Evolutionary conservation across 2,329 filamentous ascomycete genomes (phyloP).

Genomic region (Fusarium foetens): DNA sequence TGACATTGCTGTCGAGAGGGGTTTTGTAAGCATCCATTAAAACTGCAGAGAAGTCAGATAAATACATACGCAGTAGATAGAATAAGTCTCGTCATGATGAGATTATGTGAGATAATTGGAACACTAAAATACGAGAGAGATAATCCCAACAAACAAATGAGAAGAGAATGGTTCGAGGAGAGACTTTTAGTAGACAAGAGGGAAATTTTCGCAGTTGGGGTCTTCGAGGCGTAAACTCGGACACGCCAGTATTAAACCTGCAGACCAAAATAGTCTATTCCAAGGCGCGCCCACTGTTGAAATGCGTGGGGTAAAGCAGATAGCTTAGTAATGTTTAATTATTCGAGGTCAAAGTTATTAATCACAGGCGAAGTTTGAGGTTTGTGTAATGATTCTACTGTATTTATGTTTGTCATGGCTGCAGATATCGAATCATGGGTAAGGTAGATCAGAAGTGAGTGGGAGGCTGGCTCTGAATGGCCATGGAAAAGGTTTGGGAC

Average conservation of each 20-base stretch:
- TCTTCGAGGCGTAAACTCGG: conserved; percentile 41
- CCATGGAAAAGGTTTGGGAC: background rate
- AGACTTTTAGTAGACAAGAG: conserved; percentile 20
- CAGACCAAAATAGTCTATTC: conserved; percentile 41
- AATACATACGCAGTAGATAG: conserved; percentile 82
- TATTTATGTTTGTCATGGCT: conserved; percentile 6
- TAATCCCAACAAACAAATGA: background rate
- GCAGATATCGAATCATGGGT: background rate
- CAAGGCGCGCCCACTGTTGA: conserved; percentile 18
- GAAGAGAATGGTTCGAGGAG: background rate
- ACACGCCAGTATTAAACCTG: conserved; percentile 27
- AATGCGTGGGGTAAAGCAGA: conserved; percentile 27
- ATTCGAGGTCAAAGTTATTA: background rate
- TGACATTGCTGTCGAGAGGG: conserved; percentile 72
- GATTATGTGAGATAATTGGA: background rate
- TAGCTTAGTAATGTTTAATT: conserved; percentile 27
- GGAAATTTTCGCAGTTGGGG: conserved; percentile 39
- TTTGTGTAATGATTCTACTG: background rate
- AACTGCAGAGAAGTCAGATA: conserved; percentile 21
- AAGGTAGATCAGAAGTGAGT: background rate
- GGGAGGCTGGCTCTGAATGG: background rate
- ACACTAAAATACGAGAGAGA: background rate
- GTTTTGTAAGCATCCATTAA: conserved; percentile 35
- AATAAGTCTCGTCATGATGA: conserved; percentile 77
- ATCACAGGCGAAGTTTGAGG: conserved; percentile 5